A percentile compares a stretch with the other conserved stretches of the same genome.
Conservation (phyloP, 441 rosid genomes). For the Gossypium schwendimanii region DNA sequence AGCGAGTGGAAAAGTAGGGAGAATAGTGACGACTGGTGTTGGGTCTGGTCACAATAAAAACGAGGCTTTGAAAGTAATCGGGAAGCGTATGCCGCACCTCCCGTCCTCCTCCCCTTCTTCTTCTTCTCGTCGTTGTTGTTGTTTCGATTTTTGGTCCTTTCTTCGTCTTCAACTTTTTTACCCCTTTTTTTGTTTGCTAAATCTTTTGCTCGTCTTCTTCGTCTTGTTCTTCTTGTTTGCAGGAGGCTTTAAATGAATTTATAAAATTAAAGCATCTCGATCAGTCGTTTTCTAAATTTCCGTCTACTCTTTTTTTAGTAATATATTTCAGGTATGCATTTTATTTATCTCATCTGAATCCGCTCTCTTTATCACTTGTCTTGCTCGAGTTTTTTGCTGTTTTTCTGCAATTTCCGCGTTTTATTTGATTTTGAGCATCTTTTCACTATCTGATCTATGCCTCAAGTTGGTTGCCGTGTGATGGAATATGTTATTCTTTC, state of each 20-base stretch:
- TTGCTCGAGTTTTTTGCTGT: not conserved
- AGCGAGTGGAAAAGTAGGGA: conserved; percentile 7
- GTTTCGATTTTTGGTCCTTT: not conserved
- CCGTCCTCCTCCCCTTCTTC: not conserved
- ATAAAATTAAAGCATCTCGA: conserved; percentile 9
- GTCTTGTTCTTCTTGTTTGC: not conserved
- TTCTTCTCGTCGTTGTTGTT: not conserved
- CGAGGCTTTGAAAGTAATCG: conserved; percentile 28
- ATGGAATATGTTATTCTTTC: not conserved
- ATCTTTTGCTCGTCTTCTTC: conserved; percentile 8
- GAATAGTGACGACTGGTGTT: conserved; percentile 17
- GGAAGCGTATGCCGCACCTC: conserved; percentile 29
- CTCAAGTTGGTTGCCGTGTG: conserved; percentile 10
- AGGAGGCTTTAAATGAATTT: conserved; percentile 10
- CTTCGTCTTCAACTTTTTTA: not conserved
- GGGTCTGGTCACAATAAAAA: conserved; percentile 25
- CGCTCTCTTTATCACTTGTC: conserved; percentile 13
- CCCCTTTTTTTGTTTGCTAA: not conserved
- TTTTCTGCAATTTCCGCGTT: conserved; percentile 4
- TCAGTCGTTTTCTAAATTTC: not conserved
- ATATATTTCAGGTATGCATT: conserved; percentile 14
- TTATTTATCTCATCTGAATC: not conserved
- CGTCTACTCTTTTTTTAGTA: not conserved
- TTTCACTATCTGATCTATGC: conserved; percentile 17
- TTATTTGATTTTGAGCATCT: not conserved